A percentile compares a stretch with the other conserved stretches of the same genome.
phyloP scores from a whole-genome alignment of 1,284 basidiomycete species.

The Cutaneotrichosporon dermatis region DNA sequence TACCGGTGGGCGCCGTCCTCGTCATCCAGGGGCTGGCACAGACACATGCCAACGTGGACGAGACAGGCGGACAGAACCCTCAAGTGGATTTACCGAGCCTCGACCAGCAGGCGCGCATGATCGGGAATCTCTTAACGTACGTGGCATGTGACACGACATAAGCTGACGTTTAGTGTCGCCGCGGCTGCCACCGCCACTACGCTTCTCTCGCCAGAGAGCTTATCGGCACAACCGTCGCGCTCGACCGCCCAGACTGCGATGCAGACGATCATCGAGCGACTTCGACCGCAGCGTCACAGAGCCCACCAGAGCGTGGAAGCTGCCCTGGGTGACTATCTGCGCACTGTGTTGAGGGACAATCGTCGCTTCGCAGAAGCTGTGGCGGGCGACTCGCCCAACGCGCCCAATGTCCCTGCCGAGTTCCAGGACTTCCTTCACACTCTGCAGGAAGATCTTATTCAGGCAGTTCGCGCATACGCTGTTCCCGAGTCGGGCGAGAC shows the following conservation, averaged over 20 bases:
- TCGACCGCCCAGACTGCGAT: constrained; percentile 30
- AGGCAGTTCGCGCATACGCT: constrained; percentile 39
- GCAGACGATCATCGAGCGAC: constrained; percentile 36
- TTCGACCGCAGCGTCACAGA: constrained; percentile 31
- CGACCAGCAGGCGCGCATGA: constrained; percentile 45
- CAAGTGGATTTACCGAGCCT: constrained; percentile 24
- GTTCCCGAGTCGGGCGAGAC: constrained; percentile 15
- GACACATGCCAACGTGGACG: constrained; percentile 27
- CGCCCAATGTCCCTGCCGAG: constrained; percentile 24
- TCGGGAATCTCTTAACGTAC: constrained; percentile 46
- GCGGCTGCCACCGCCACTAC: constrained; percentile 45
- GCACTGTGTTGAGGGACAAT: constrained; percentile 34
- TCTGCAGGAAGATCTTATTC: constrained; percentile 41
- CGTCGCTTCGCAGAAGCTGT: constrained; percentile 19
- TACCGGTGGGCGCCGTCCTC: constrained; percentile 42
- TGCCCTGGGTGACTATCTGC: constrained; percentile 41
- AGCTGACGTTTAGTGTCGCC: constrained; percentile 33
- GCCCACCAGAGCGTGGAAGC: constrained; percentile 32
- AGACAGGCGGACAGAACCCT: background rate
- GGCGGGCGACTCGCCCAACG: constrained; percentile 15
- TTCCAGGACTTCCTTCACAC: constrained; percentile 44
- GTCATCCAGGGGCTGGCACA: constrained; percentile 48
- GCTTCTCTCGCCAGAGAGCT: constrained; percentile 29
- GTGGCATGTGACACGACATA: constrained; percentile 8
- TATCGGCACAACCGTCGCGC: constrained; percentile 19